Conservation (phyloP, 2,329 filamentous ascomycete genomes). For the Claviceps humidiphila region DNA sequence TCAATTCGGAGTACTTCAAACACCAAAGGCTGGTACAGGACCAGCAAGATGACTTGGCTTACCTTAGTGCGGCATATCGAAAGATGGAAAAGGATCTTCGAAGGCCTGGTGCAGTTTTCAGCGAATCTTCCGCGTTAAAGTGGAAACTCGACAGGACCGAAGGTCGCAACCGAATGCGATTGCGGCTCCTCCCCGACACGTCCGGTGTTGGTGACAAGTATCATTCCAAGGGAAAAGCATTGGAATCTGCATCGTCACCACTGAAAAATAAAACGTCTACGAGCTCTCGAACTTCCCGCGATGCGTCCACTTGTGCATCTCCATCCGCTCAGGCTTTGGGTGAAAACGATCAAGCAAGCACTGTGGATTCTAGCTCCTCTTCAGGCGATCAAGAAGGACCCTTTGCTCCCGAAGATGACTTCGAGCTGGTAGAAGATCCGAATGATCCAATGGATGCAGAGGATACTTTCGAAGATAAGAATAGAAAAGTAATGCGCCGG, state of each 20-base stretch:
- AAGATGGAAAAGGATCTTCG: conserved; percentile 68
- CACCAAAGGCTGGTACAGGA: conserved; percentile 83
- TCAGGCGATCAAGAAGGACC: conserved; percentile 11
- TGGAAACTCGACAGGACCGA: conserved; percentile 96
- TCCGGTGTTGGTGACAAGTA: conserved; percentile 57
- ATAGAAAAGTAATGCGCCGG: conserved; percentile 91
- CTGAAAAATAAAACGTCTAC: conserved; percentile 21
- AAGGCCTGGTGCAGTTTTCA: conserved; percentile 70
- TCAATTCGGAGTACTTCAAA: conserved; percentile 81
- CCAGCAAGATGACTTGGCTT: conserved; percentile 77
- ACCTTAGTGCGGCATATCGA: conserved; percentile 60
- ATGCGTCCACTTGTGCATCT: conserved; percentile 5
- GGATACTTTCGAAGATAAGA: conserved; percentile 87
- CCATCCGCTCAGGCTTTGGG: conserved; percentile 13
- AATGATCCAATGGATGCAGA: conserved; percentile 64
- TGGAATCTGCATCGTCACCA: conserved; percentile 25
- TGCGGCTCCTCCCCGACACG: conserved; percentile 72
- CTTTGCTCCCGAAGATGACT: conserved; percentile 62
- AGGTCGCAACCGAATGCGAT: conserved; percentile 85
- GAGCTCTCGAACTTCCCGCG: conserved; percentile 10
- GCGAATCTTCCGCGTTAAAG: conserved; percentile 48
- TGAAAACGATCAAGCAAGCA: conserved; percentile 8
- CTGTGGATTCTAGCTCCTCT: conserved; percentile 13
- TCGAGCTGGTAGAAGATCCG: conserved; percentile 89
- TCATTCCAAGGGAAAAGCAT: conserved; percentile 65